Evolutionary conservation across 805 yeast species (phyloP), one percentile per base, ranked within the genome.

Genomic region (Candida nonsorbophila): DNA sequence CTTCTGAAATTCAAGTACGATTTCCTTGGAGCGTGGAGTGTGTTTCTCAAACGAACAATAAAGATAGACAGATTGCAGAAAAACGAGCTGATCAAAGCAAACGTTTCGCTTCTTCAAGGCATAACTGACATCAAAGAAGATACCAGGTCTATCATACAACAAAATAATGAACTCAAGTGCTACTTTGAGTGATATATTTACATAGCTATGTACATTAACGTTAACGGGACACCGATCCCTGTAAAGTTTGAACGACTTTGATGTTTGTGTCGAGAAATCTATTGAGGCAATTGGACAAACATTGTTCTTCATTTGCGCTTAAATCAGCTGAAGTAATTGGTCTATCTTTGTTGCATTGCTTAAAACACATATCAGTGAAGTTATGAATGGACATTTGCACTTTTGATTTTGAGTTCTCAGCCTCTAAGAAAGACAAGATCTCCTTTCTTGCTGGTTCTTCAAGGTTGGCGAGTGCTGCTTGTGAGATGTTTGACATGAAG

Each of bases 301-400:
- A 88, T 20, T 65, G 56, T 42, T 80, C 83, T 56, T 88, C 97
- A 32, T 55, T 54, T 2, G 59, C 30, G 38, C 67, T 67, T 40
- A 87, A 63, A 26, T 64, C 66, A 17, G 72, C 71, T 33, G 63
- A 57, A 27, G 64, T 58, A 28, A 74, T 62, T 11, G 66, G 55
- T 32, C 32, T 49, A 37, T 58, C 52, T 27, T 63, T 59, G 29
- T 86, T 72, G 57, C 97, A 88, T 59, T 84, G 83, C 53, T 81
- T 84, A 70, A 86, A 88, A 55, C 97, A 88, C 67, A 80, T 69
- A 51, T 86, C 88, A 16, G 96, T 87, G 72, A 85, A 86, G 47
- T 71, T 75, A 54, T 88, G 95, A 37, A 88, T 83, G 19, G 94
- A 77, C 62, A 74, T 71, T 55, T 86, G 95, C 17, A 88, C 84